phyloP scores from a whole-genome alignment of 2,329 filamentous ascomycete species.

The Scedosporium dehoogii region DNA sequence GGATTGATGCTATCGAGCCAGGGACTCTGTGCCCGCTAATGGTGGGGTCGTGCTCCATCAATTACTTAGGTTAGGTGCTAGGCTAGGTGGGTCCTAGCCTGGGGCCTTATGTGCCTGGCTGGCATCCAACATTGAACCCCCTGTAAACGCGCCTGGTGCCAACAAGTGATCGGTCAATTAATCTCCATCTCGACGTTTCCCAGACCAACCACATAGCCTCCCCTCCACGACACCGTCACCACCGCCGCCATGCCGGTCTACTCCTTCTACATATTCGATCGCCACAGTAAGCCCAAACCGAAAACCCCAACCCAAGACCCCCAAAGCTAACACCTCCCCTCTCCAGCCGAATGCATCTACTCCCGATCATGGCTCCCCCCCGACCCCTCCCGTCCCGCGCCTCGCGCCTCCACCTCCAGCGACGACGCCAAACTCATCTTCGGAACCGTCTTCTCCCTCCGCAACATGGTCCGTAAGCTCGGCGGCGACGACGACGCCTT shows the following conservation, averaged over 20 bases:
- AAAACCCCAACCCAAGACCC: conserved; percentile 8
- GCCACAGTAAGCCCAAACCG: conserved; percentile 61
- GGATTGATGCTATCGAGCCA: no score
- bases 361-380: conserved; percentile 67
- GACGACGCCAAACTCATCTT: conserved; percentile 97
- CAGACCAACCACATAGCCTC: neutral
- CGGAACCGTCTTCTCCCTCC: conserved; percentile 88
- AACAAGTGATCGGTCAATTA: no score
- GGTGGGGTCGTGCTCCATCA: no score
- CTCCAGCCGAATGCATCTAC: conserved; percentile 91
- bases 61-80: no score
- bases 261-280: conserved; percentile 98
- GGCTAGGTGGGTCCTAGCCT: no score
- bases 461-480: conserved; percentile 94
- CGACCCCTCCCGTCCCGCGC: conserved; percentile 32
- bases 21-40: no score
- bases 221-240: neutral
- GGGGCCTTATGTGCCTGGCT: no score
- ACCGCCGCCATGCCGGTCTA: conserved; percentile 71
- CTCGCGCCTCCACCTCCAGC: conserved; percentile 31
- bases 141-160: no score
- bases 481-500: conserved; percentile 92
- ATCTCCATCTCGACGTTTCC: neutral
- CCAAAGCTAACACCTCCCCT: neutral
- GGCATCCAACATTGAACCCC: no score